phyloP scores from a whole-genome alignment of 768 basidiomycete genomes.

The Agrocybe chaxingu region DNA sequence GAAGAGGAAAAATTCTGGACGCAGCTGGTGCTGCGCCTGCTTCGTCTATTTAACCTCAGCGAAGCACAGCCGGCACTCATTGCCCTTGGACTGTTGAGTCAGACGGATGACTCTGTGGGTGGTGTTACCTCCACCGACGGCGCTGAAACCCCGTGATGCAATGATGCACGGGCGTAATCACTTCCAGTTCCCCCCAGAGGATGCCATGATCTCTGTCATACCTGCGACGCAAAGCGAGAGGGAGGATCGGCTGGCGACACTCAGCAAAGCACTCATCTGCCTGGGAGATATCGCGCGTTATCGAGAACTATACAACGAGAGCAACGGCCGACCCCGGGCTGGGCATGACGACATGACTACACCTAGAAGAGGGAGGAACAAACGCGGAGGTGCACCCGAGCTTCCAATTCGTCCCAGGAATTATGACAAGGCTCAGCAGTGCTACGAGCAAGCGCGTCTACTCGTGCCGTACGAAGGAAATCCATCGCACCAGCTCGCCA shows the following conservation, averaged over 20 bases:
- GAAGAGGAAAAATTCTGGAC: slow-evolving; percentile 94
- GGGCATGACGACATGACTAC: slow-evolving; percentile 59
- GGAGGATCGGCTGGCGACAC: slow-evolving; percentile 63
- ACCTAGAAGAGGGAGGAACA: slow-evolving; percentile 38
- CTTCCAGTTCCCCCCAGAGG: slow-evolving; percentile 63
- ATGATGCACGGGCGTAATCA: slow-evolving; percentile 43
- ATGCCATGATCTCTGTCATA: slow-evolving; percentile 30
- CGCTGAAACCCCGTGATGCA: slow-evolving; percentile 15
- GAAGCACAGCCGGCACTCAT: slow-evolving; percentile 59
- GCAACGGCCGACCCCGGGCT: slow-evolving; percentile 58
- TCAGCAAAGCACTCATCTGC: slow-evolving; percentile 87
- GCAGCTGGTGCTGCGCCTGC: slow-evolving; percentile 71
- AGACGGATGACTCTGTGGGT: slow-evolving; percentile 30
- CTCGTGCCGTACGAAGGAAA: slow-evolving; percentile 90
- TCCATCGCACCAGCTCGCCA: slow-evolving; percentile 93
- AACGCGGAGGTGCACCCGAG: slow-evolving; percentile 50
- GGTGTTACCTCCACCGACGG: slow-evolving; percentile 15
- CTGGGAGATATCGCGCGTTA: slow-evolving; percentile 95
- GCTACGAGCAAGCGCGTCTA: slow-evolving; percentile 82
- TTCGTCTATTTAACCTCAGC: slow-evolving; percentile 66
- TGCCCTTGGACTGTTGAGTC: slow-evolving; percentile 50
- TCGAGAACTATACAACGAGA: slow-evolving; percentile 83
- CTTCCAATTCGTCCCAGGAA: slow-evolving; percentile 56
- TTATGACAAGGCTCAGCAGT: slow-evolving; percentile 71
- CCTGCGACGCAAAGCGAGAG: slow-evolving; percentile 50